phyloP scores from a whole-genome alignment of 2,329 filamentous ascomycete genomes.

The Aureobasidium sp. region DNA sequence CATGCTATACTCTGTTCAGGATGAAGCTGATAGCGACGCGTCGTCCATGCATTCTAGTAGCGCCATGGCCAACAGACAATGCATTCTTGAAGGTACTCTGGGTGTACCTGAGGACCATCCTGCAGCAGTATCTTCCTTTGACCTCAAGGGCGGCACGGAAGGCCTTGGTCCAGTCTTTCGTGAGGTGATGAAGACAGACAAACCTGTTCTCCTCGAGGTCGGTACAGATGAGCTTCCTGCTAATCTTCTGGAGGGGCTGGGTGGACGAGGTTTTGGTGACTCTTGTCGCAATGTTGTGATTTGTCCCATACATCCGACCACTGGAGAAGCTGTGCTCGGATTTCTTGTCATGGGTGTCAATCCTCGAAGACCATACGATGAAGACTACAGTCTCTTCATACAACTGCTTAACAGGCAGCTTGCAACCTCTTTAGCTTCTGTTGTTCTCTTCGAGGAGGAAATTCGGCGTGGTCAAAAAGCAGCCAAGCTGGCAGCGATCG shows the following conservation, averaged over 20 bases:
- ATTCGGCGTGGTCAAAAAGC: slow-evolving; percentile 67
- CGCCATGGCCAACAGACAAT: slow-evolving; percentile 48
- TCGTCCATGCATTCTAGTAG: slow-evolving; percentile 66
- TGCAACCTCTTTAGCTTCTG: slow-evolving; percentile 72
- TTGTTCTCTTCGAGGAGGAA: slow-evolving; percentile 77
- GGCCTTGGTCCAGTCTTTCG: slow-evolving; percentile 72
- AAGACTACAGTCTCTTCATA: slow-evolving; percentile 72
- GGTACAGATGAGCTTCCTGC: slow-evolving; percentile 57
- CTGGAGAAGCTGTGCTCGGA: slow-evolving; percentile 64
- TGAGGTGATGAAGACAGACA: slow-evolving; percentile 62
- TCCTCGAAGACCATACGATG: slow-evolving; percentile 69
- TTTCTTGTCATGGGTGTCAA: slow-evolving; percentile 76
- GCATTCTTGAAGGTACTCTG: slow-evolving; percentile 64
- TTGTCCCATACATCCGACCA: slow-evolving; percentile 72
- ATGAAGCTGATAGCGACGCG: slow-evolving; percentile 64
- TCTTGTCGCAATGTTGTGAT: slow-evolving; percentile 64
- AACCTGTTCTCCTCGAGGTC: slow-evolving; percentile 61
- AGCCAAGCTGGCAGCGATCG: slow-evolving; percentile 65
- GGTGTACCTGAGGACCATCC: slow-evolving; percentile 61
- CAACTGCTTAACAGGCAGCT: slow-evolving; percentile 68
- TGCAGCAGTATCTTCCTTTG: slow-evolving; percentile 55
- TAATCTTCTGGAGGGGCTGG: slow-evolving; percentile 58
- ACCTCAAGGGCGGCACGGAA: slow-evolving; percentile 61
- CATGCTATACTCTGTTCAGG: slow-evolving; percentile 67
- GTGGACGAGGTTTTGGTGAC: slow-evolving; percentile 65